A percentile compares a stretch with the other conserved stretches of the same genome.
Evolutionary conservation across 495 filamentous ascomycete genomes (phyloP).

Genomic region (Aspergillus nidulans): DNA sequence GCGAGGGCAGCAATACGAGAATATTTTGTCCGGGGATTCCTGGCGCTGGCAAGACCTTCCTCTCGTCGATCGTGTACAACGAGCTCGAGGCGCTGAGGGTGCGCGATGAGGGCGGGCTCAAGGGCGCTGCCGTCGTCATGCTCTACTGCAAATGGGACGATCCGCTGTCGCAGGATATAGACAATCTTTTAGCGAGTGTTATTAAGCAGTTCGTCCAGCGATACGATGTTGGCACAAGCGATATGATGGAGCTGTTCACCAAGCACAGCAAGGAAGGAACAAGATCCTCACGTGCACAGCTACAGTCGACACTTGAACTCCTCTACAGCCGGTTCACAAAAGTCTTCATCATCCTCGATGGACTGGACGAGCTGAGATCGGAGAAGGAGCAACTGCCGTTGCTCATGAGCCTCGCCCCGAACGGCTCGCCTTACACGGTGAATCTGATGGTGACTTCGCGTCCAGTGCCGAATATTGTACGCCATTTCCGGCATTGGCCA

Average conservation of each 20-base stretch:
- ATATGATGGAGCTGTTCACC: neutral
- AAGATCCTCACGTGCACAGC: neutral
- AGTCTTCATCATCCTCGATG: conserved; percentile 8
- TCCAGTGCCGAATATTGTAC: neutral
- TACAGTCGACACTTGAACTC: neutral
- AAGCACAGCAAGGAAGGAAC: conserved; percentile 1
- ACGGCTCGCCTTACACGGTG: neutral
- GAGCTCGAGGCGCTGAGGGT: conserved; percentile 1
- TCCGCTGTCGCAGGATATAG: neutral
- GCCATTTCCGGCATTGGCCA: neutral
- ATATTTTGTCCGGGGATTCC: conserved; percentile 7
- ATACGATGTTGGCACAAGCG: neutral
- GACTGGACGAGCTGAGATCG: conserved; percentile 5
- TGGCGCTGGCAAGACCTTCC: conserved; percentile 9
- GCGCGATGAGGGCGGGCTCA: neutral
- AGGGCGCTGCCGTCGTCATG: neutral
- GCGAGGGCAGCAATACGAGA: neutral
- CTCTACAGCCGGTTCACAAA: neutral
- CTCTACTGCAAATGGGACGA: conserved; percentile 12
- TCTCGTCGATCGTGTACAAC: conserved; percentile 4
- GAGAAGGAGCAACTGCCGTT: neutral
- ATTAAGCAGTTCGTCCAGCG: conserved; percentile 9
- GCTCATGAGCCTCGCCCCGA: neutral
- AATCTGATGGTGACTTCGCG: conserved; percentile 11
- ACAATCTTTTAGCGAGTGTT: conserved; percentile 1